A percentile compares a stretch with the other conserved stretches of the same genome.
These are phyloP conservation scores for Ogataea polymorpha DNA, from an alignment of 805 yeast genomes.

Conservation along the genomic window DNA sequence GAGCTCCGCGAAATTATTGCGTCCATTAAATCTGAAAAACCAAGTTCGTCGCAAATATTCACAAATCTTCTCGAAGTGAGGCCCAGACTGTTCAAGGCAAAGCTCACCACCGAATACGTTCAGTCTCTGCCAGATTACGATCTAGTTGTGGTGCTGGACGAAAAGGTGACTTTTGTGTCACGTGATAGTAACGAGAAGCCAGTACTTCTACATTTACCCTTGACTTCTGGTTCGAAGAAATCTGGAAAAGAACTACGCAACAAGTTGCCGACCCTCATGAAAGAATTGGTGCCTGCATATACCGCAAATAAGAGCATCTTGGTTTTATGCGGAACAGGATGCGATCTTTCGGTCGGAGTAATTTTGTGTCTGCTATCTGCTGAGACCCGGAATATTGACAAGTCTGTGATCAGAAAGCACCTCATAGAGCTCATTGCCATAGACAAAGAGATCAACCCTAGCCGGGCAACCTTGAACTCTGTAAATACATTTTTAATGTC, in stretches of 20 bases:
- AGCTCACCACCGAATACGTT: background rate
- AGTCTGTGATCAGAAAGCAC: slow-evolving; percentile 40
- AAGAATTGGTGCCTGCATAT: slow-evolving; percentile 35
- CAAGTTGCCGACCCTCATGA: slow-evolving; percentile 30
- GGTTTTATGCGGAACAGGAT: slow-evolving; percentile 60
- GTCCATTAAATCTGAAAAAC: background rate
- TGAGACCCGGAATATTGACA: slow-evolving; percentile 9
- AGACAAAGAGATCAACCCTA: slow-evolving; percentile 60
- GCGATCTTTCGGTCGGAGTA: slow-evolving; percentile 65
- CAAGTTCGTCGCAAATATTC: background rate
- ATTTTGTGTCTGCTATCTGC: slow-evolving; percentile 48
- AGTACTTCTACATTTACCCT: slow-evolving; percentile 22
- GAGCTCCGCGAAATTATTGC: slow-evolving; percentile 24
- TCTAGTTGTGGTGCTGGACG: slow-evolving; percentile 23
- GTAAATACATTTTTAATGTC: slow-evolving; percentile 59
- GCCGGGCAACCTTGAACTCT: slow-evolving; percentile 73
- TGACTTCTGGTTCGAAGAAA: slow-evolving; percentile 44
- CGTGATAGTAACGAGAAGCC: slow-evolving; percentile 13
- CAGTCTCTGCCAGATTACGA: slow-evolving; percentile 20
- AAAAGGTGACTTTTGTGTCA: slow-evolving; percentile 6
- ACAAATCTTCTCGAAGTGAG: slow-evolving; percentile 6
- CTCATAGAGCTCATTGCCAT: slow-evolving; percentile 46
- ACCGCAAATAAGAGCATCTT: slow-evolving; percentile 24
- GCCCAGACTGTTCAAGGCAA: slow-evolving; percentile 11
- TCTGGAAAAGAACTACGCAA: slow-evolving; percentile 62